Conservation (phyloP, 768 basidiomycete species). For the Mycena belliarum region DNA sequence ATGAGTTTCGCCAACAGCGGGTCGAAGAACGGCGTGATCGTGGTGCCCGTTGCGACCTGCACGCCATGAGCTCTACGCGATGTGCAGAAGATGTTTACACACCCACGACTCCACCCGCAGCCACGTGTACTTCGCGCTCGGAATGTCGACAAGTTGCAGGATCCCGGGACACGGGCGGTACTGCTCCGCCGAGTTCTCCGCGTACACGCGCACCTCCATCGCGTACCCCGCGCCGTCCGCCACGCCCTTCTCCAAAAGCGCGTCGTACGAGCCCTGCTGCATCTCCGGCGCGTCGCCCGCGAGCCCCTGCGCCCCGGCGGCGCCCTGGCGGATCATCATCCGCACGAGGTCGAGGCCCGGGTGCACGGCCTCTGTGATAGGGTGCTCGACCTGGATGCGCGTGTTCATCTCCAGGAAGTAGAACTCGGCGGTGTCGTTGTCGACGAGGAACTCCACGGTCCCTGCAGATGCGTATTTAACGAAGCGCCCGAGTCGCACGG, state of each 20-base stretch:
- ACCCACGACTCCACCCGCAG: constrained; percentile 66
- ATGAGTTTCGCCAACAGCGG: constrained; percentile 64
- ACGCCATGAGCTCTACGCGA: too few species aligned
- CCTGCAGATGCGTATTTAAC: constrained; percentile 64
- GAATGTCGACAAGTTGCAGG: constrained; percentile 54
- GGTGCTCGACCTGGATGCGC: constrained; percentile 70
- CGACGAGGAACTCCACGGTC: constrained; percentile 69
- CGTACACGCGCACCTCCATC: constrained; percentile 61
- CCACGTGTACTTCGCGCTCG: constrained; percentile 39
- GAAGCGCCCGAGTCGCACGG: constrained; percentile 45
- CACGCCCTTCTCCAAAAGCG: constrained; percentile 5
- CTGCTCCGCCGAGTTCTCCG: constrained; percentile 58
- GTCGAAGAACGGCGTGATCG: constrained; percentile 56
- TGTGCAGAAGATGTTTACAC: constrained; percentile 13
- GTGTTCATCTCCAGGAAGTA: constrained; percentile 78
- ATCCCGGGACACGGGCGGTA: constrained; percentile 64
- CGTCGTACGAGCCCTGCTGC: constrained; percentile 40
- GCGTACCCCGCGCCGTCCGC: constrained; percentile 34
- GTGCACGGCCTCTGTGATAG: constrained; percentile 59
- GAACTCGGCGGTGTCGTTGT: constrained; percentile 51
- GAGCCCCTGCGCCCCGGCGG: constrained; percentile 29
- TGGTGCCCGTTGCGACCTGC: constrained; percentile 49
- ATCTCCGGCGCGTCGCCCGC: constrained; percentile 25
- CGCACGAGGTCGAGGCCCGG: constrained; percentile 61
- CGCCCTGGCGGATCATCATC: constrained; percentile 63